Percentiles rank a stretch among this genome's conserved stretches.
Conservation (phyloP, 257 asterid genomes). For the Jacaranda copaia region DNA sequence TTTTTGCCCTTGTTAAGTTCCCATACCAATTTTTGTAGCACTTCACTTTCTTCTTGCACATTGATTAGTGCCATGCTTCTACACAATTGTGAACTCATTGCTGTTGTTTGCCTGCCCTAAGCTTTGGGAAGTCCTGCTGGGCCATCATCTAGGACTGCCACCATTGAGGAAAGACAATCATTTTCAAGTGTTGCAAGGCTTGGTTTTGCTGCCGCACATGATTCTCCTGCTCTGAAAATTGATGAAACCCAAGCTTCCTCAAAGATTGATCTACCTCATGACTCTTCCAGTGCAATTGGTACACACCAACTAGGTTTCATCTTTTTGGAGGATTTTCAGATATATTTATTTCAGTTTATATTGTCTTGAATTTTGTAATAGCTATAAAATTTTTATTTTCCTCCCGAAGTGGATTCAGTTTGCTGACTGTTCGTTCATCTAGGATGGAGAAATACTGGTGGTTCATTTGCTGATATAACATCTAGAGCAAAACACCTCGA, state of each 20-base stretch:
- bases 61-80: conserved; percentile 10
- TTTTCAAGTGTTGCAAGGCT: conserved; percentile 89
- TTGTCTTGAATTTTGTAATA: not conserved
- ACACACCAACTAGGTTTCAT: conserved; percentile 18
- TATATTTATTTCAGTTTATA: not conserved
- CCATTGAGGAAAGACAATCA: conserved; percentile 58
- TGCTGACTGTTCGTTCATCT: conserved; percentile 12
- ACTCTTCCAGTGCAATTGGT: conserved; percentile 56
- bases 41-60: not conserved
- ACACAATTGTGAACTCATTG: conserved; percentile 22
- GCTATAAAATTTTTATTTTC: not conserved
- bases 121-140: conserved; percentile 78
- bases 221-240: conserved; percentile 66
- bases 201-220: conserved; percentile 94
- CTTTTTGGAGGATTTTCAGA: not conserved
- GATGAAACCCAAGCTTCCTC: conserved; percentile 47
- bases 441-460: conserved; percentile 55
- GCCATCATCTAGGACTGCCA: conserved; percentile 65
- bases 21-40: not conserved
- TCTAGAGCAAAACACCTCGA: conserved; percentile 64
- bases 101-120: conserved; percentile 41
- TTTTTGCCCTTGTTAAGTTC: conserved; percentile 1
- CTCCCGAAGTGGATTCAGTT: not conserved
- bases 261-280: conserved; percentile 37
- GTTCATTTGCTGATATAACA: conserved; percentile 72